phyloP scores from a whole-genome alignment of 257 asterid genomes.

The Przewalskia tangutica region DNA sequence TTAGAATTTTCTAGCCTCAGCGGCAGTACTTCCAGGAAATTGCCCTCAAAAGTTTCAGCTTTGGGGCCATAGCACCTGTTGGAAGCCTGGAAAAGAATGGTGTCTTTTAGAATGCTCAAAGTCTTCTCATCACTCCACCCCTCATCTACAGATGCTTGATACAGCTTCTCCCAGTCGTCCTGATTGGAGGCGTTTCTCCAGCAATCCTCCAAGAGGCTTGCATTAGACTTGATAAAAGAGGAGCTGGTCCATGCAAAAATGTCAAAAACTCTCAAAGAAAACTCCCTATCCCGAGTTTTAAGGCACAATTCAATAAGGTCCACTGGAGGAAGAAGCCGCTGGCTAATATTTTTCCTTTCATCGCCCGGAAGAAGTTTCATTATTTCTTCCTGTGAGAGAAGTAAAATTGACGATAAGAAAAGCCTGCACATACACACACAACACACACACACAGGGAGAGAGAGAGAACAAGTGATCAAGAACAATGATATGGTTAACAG shows the following conservation, averaged over 20 bases:
- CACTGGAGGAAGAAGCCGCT: conserved; percentile 60
- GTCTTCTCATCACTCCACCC: conserved; percentile 87
- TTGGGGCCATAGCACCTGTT: conserved; percentile 68
- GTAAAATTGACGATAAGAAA: background rate
- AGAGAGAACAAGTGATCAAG: background rate
- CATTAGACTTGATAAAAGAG: conserved; percentile 58
- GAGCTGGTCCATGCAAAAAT: conserved; percentile 81
- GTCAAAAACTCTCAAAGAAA: conserved; percentile 64
- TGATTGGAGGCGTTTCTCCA: conserved; percentile 90
- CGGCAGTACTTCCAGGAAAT: conserved; percentile 63
- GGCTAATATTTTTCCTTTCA: conserved; percentile 43
- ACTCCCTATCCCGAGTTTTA: conserved; percentile 38
- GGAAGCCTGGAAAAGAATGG: conserved; percentile 67
- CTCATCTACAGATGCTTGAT: conserved; percentile 44
- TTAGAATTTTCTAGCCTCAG: conserved; percentile 42
- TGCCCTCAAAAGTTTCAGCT: conserved; percentile 47
- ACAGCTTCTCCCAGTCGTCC: conserved; percentile 69
- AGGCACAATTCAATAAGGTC: conserved; percentile 79
- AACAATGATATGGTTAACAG: background rate
- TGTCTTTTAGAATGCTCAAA: conserved; percentile 37
- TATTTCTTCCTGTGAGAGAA: conserved; percentile 62
- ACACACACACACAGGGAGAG: no score
- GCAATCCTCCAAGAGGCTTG: conserved; percentile 77
- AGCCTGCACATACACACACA: background rate
- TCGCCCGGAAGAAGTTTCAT: conserved; percentile 35